phyloP scores from a whole-genome alignment of 2,329 filamentous ascomycete genomes.

The Arthroderma sp. region DNA sequence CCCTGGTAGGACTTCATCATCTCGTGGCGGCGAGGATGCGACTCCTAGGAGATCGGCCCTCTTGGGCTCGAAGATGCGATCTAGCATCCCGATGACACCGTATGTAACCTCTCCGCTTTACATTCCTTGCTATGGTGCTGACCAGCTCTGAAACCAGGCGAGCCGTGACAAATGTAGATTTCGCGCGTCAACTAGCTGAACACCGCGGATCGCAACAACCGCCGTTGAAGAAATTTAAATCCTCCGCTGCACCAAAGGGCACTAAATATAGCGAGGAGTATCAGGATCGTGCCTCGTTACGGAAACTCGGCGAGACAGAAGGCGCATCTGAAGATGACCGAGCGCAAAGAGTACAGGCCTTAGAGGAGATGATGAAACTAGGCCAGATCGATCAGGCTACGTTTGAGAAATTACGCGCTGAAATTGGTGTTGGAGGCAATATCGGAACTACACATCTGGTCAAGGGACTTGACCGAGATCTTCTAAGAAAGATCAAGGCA shows the following conservation, averaged over 20 bases:
- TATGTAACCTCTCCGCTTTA: slow-evolving; percentile 31
- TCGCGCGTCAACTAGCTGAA: slow-evolving; percentile 73
- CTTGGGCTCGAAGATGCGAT: slow-evolving; percentile 63
- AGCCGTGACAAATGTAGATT: slow-evolving; percentile 54
- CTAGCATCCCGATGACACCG: slow-evolving; percentile 91
- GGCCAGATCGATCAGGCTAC: slow-evolving; percentile 70
- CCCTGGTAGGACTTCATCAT: slow-evolving; percentile 7
- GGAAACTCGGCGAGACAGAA: slow-evolving; percentile 43
- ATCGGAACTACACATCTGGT: slow-evolving; percentile 70
- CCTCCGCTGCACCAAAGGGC: slow-evolving; percentile 65
- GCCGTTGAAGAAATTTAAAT: slow-evolving; percentile 60
- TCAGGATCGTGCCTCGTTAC: slow-evolving; percentile 60
- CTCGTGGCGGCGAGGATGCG: slow-evolving; percentile 24
- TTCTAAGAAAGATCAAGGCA: slow-evolving; percentile 38
- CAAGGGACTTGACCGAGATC: slow-evolving; percentile 78
- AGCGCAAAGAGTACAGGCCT: slow-evolving; percentile 55
- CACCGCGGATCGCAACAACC: slow-evolving; percentile 42
- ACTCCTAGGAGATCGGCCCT: slow-evolving; percentile 39
- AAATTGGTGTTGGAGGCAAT: slow-evolving; percentile 70
- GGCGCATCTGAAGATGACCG: slow-evolving; percentile 13
- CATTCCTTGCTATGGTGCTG: slow-evolving; percentile 1
- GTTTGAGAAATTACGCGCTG: slow-evolving; percentile 59
- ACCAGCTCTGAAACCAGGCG: slow-evolving; percentile 37
- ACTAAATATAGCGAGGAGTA: slow-evolving; percentile 69
- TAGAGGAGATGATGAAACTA: slow-evolving; percentile 71